A percentile compares a stretch with the other conserved stretches of the same genome.
phyloP scores from a whole-genome alignment of 179 eudicot species.

The Drosera spatulata region DNA sequence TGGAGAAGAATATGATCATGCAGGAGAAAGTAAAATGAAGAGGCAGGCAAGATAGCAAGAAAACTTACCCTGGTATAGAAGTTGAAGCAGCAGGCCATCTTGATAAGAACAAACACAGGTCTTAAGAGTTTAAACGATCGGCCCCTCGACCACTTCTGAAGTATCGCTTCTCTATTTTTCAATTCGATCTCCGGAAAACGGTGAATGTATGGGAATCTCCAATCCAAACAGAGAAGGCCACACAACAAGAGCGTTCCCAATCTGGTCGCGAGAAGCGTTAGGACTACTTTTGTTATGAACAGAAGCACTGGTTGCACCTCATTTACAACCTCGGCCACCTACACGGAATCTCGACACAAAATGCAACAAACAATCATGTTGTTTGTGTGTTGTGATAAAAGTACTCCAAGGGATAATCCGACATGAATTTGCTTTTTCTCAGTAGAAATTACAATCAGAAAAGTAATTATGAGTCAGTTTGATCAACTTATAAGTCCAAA shows the following conservation, averaged over 20 bases:
- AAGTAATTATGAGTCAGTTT: no score
- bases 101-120: conserved; percentile 21
- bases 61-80: conserved; percentile 31
- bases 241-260: conserved; percentile 8
- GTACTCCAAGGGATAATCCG: not conserved
- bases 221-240: conserved; percentile 6
- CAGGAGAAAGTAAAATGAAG: not conserved
- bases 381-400: not conserved
- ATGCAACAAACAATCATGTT: not conserved
- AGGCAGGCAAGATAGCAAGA: not conserved
- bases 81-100: conserved; percentile 24
- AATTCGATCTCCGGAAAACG: conserved; percentile 1
- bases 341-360: not conserved
- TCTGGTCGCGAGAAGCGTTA: conserved; percentile 10
- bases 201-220: conserved; percentile 3
- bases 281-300: not conserved
- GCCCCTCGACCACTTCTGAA: conserved; percentile 38
- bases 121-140: conserved; percentile 21
- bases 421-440: no score
- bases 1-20: not conserved
- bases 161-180: conserved; percentile 12
- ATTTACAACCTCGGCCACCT: conserved; percentile 6
- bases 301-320: not conserved
- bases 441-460: no score
- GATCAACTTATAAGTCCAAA: no score